phyloP scores from a whole-genome alignment of 495 filamentous ascomycete species.

The Penicillium waksmanii region DNA sequence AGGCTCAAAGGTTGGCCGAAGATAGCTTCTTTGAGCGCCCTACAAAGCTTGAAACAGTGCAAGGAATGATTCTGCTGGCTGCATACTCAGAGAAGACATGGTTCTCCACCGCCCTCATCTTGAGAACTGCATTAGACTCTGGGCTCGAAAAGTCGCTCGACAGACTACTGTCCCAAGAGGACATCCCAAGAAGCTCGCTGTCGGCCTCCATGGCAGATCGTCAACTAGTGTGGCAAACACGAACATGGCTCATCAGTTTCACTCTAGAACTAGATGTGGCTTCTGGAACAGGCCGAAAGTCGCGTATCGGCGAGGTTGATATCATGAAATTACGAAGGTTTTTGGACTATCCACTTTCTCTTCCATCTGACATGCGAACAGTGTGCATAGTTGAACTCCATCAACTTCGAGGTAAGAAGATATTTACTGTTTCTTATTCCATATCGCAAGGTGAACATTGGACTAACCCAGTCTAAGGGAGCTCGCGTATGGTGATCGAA shows the following conservation, averaged over 20 bases:
- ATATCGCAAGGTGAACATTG: neutral
- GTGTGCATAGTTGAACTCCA: slow-evolving; percentile 48
- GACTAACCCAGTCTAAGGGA: slow-evolving; percentile 21
- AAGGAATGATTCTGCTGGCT: slow-evolving; percentile 48
- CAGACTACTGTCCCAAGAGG: slow-evolving; percentile 39
- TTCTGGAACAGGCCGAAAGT: slow-evolving; percentile 48
- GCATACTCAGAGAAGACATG: slow-evolving; percentile 51
- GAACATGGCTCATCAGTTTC: slow-evolving; percentile 49
- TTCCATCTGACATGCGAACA: slow-evolving; percentile 48
- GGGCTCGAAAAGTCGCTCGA: slow-evolving; percentile 48
- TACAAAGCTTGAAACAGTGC: slow-evolving; percentile 47
- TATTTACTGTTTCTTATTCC: neutral
- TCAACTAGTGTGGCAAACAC: slow-evolving; percentile 45
- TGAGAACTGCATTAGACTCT: slow-evolving; percentile 47
- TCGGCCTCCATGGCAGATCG: slow-evolving; percentile 46
- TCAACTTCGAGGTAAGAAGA: slow-evolving; percentile 39
- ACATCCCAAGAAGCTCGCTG: slow-evolving; percentile 42
- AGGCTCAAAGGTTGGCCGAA: slow-evolving; percentile 46
- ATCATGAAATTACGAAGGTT: slow-evolving; percentile 43
- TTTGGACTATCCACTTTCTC: slow-evolving; percentile 45
- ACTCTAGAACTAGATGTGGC: slow-evolving; percentile 48
- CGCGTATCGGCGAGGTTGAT: slow-evolving; percentile 46
- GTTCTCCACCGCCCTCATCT: slow-evolving; percentile 49
- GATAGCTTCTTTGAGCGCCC: slow-evolving; percentile 50
- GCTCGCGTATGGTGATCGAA: slow-evolving; percentile 40